These are phyloP conservation scores for Curvularia spicifera DNA, from an alignment of 2,329 filamentous ascomycete genomes.

Conservation along the genomic window DNA sequence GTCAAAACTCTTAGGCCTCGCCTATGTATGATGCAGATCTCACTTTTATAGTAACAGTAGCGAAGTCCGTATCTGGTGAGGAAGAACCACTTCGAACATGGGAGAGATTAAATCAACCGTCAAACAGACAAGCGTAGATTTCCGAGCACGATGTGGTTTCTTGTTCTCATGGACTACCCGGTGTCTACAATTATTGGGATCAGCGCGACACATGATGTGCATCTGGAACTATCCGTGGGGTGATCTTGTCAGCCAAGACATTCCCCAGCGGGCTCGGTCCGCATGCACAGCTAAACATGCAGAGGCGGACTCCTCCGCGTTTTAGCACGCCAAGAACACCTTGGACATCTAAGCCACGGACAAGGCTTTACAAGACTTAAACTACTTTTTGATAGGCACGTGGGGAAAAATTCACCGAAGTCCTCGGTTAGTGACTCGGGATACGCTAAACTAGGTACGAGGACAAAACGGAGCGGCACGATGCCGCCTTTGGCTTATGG, in stretches of 20 bases:
- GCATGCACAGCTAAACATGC: not conserved
- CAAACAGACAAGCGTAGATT: not conserved
- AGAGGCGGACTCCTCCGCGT: not conserved
- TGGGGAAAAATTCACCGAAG: not conserved
- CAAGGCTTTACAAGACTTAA: not conserved
- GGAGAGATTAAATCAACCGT: not conserved
- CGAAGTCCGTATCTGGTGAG: not conserved
- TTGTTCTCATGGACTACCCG: not conserved
- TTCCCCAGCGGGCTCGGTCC: not conserved
- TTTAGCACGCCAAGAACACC: not conserved
- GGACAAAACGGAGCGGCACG: not conserved
- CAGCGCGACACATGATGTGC: not conserved
- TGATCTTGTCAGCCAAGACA: not conserved
- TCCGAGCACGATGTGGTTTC: not conserved
- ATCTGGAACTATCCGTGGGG: not conserved
- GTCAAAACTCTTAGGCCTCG: not conserved
- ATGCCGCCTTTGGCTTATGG: not conserved
- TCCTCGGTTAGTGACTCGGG: not conserved
- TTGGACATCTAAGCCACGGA: not conserved
- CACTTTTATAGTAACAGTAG: not conserved
- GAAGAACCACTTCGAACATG: not conserved
- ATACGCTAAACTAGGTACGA: not conserved
- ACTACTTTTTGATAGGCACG: not conserved
- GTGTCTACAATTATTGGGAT: not conserved
- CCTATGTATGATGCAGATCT: not conserved